Conservation (phyloP, 805 yeast genomes). For the Candida michaelii region DNA sequence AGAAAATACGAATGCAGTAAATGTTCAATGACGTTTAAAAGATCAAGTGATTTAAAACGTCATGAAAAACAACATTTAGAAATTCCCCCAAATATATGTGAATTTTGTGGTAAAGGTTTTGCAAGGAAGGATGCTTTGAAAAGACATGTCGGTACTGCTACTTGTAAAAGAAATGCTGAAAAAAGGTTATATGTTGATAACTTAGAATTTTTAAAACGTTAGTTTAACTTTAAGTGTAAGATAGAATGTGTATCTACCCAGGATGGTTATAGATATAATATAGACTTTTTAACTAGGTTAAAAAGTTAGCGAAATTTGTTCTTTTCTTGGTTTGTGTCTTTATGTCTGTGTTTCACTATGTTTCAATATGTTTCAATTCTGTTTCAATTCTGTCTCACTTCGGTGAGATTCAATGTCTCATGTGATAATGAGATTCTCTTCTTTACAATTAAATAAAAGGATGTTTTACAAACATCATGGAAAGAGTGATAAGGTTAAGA, state of each 20-base stretch:
- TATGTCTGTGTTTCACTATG: no score
- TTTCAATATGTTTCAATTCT: no score
- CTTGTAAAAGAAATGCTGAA: slow-evolving; percentile 71
- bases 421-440: no score
- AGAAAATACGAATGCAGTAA: slow-evolving; percentile 56
- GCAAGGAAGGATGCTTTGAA: slow-evolving; percentile 82
- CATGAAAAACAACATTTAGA: slow-evolving; percentile 75
- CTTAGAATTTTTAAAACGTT: slow-evolving; percentile 15
- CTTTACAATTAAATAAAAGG: no score
- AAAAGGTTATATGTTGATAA: slow-evolving; percentile 41
- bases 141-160: slow-evolving; percentile 70
- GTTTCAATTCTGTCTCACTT: no score
- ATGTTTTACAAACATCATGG: no score
- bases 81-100: slow-evolving; percentile 73
- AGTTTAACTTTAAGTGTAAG: background rate
- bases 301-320: no score
- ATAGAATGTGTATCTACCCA: background rate
- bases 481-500: no score
- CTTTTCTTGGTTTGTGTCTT: background rate
- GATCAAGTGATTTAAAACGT: slow-evolving; percentile 69
- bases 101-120: slow-evolving; percentile 76
- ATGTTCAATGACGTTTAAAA: slow-evolving; percentile 62
- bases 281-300: background rate
- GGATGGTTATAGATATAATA: background rate
- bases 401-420: no score